Percentiles rank a stretch among this genome's conserved stretches.
Evolutionary conservation across 805 yeast genomes (phyloP).

Genomic region (Clavispora santaluciae): DNA sequence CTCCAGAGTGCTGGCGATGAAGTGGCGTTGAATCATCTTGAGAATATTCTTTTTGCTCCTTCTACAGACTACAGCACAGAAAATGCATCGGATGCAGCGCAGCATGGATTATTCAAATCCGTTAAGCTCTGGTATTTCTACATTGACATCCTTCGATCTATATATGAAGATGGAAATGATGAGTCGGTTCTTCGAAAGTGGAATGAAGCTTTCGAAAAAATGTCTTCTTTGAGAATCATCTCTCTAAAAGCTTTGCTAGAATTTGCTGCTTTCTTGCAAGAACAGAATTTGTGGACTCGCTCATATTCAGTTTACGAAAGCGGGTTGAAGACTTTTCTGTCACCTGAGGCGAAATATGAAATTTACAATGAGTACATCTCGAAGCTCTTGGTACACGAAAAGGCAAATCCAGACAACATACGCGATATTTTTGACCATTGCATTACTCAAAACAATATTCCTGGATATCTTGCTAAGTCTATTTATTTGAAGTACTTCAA

Average conservation of each 20-base stretch:
- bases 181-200: constrained; percentile 9
- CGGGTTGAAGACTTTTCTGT: constrained; percentile 58
- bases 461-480: constrained; percentile 41
- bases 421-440: constrained; percentile 75
- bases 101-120: constrained; percentile 53
- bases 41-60: constrained; percentile 22
- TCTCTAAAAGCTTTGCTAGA: constrained; percentile 64
- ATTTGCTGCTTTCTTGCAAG: constrained; percentile 59
- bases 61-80: constrained; percentile 19
- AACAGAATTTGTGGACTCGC: constrained; percentile 40
- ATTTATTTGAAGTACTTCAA: constrained; percentile 54
- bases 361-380: constrained; percentile 68
- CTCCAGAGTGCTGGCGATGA: constrained; percentile 43
- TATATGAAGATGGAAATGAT: constrained; percentile 32
- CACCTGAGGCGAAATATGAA: constrained; percentile 52
- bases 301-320: constrained; percentile 61
- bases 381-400: constrained; percentile 33
- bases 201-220: constrained; percentile 21
- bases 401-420: constrained; percentile 25
- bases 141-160: constrained; percentile 62
- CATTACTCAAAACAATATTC: constrained; percentile 37
- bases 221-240: constrained; percentile 51
- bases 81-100: constrained; percentile 47
- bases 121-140: constrained; percentile 68
- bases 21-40: constrained; percentile 34